Base-by-base conservation (phyloP, 1,284 basidiomycete genomes). In the Volvariella surrecta region DNA sequence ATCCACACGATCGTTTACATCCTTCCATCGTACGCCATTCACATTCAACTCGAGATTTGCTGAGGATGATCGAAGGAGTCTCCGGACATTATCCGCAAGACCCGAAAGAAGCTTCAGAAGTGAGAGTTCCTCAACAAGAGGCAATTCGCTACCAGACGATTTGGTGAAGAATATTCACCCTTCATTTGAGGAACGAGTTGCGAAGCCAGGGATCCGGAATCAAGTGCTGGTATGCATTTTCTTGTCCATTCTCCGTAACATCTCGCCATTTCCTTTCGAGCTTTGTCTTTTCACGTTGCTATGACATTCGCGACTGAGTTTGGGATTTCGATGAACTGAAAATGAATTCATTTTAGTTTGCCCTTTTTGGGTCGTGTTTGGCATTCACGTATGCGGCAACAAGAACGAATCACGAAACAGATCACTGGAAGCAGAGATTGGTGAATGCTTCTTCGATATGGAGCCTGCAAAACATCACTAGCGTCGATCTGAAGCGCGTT, bases 401-500 rank as follows among this genome's bases (percentile, higher is more conserved):
- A 10, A 46, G 53, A 24, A 68, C 66, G 1, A 61, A 62, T 28
- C 28, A 60, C n/a, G 65, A 70, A 35, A 68, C 67, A 2, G 63
- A 62, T 15, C 48, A 54, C 16, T 66, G 66, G 66, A 58, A 45
- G 18, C 52, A 58, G 43, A 54, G 52, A 22, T 50, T 66, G 43
- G 38, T 47, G 1, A 45, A 52, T 3, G 40, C 54, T 15, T 55
- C 58, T 13, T 47, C 54, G 16, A 45, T 56, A 3, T 67, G 62
- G 63, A 50, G 41, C 30, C 50, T 56, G 28, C 56, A 58, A 24
- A 24, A 53, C 1, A 54, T 66, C 21, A 61, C 64, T 1, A 62
- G 54, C 21, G 62, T 69, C 0, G 77, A 79, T 52, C 55, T 79
- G 32, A 64, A 66, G 48, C 58, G 68, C 20, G 67, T 66, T 9